These are phyloP conservation scores for Harringtonia aguacate DNA, from an alignment of 2,329 filamentous ascomycete species.

Conservation along the genomic window DNA sequence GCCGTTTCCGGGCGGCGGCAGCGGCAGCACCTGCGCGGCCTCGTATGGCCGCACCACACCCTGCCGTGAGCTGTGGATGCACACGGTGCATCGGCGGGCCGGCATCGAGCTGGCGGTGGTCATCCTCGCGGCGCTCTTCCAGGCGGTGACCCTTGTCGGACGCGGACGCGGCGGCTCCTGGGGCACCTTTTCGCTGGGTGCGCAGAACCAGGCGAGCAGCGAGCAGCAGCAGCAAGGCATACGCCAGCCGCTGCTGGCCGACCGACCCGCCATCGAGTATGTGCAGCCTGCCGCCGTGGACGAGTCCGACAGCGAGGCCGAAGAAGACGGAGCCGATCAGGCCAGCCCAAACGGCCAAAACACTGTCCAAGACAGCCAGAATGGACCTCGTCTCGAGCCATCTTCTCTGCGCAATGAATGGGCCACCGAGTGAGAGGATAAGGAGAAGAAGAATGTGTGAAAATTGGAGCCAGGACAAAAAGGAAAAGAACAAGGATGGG, in stretches of 20 bases:
- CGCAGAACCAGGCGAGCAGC: not conserved
- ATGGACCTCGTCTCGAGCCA: slow-evolving; percentile 1
- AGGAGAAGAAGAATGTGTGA: no score
- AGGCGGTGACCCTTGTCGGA: slow-evolving; percentile 28
- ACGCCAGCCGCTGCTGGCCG: slow-evolving; percentile 1
- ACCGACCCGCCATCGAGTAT: not conserved
- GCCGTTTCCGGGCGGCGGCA: slow-evolving; percentile 38
- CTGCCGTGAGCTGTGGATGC: slow-evolving; percentile 47
- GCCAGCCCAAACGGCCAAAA: not conserved
- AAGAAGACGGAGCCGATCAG: not conserved
- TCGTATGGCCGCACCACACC: slow-evolving; percentile 31
- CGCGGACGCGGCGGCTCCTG: not conserved
- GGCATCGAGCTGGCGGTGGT: slow-evolving; percentile 45
- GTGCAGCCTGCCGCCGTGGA: not conserved
- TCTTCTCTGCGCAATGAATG: slow-evolving; percentile 4
- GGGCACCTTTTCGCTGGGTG: no score
- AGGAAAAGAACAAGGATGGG: no score
- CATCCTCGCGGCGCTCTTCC: slow-evolving; percentile 40
- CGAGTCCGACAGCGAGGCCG: not conserved
- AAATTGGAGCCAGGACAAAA: no score
- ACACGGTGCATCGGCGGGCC: slow-evolving; percentile 39
- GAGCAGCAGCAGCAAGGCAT: not conserved
- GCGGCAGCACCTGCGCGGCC: slow-evolving; percentile 26
- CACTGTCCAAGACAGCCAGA: not conserved
- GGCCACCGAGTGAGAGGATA: not conserved